A percentile compares a stretch with the other conserved stretches of the same genome.
phyloP scores from a whole-genome alignment of 2,329 filamentous ascomycete genomes.

The Boeremia lycopersici region DNA sequence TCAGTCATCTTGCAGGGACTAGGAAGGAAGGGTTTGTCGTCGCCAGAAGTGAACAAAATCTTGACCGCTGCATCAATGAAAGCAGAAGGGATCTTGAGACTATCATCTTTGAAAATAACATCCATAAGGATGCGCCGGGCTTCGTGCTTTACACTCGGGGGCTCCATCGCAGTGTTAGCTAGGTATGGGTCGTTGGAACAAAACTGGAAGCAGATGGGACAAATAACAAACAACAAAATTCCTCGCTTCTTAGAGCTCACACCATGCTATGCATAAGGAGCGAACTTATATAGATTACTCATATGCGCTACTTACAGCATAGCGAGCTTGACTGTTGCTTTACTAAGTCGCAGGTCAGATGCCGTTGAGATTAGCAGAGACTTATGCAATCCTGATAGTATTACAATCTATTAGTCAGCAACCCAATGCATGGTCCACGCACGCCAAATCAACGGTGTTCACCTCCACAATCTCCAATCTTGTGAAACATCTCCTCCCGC shows the following conservation, averaged over 20 bases:
- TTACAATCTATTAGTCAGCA: neutral
- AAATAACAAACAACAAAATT: neutral
- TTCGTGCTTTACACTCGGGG: neutral
- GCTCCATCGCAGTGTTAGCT: neutral
- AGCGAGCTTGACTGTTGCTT: neutral
- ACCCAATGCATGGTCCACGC: neutral
- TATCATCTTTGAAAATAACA: neutral
- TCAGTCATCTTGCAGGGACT: neutral
- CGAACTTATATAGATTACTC: neutral
- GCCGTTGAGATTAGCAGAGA: neutral
- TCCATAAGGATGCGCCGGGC: neutral
- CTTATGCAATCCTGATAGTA: neutral
- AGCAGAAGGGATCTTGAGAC: neutral
- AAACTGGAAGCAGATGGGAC: neutral
- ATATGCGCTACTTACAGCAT: neutral
- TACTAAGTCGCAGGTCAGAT: neutral
- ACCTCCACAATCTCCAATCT: constrained; percentile 50
- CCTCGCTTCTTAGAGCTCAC: neutral
- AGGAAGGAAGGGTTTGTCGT: neutral
- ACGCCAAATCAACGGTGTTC: constrained; percentile 41
- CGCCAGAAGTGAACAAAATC: neutral
- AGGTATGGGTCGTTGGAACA: neutral
- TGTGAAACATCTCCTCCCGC: constrained; percentile 41
- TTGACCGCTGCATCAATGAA: neutral
- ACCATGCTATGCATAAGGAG: neutral